Base-by-base conservation (phyloP, 192 early-diverging fungal species). In the Backusella sp. region DNA sequence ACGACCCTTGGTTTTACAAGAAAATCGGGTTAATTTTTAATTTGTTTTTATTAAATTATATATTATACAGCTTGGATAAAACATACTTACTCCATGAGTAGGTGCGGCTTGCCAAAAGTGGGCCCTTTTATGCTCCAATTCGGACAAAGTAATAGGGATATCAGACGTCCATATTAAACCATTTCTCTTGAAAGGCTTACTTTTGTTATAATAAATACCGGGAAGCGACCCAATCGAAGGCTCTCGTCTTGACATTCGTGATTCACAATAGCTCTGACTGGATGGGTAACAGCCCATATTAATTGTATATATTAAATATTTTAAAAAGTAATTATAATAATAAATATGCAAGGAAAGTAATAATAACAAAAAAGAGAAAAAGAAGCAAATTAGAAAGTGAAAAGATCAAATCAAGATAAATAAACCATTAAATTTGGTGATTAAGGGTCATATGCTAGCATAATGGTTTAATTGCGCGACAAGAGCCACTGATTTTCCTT, bases 101-200 rank as follows among this genome's bases (percentile, higher is more conserved):
- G 92, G 88, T 46, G 87, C 87, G 21, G 92, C 92, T 41, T 94
- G 91, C 93, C 93, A 94, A 77, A 93, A 94, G 26, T 87, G 86
- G 8, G 85, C 75, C 32, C 92, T 82, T 74, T 91, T 85, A 41
- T 75, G 77, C 37, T 88, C 77, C 21, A 93, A 78, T 68, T 85
- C 70, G 19, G 34, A 12, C 19, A 46, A 49, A 26, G 83, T 86
- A 32, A 86, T 76, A 21, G 85, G 83, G 19, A 70, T 67, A 41
- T 84, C 79, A 32, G 86, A 67, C 35, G 72, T 73, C 85, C 85
- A 88, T 39, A 67, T 77, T 9, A 87, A 52, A 14, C 73, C 71
- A n/a, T 71, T 70, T 44, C 79, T 69, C 37, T 70, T 77, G 15
- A 83, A 77, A 12, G 82, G 82, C 75, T 74, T 80, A 66, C 72